Evolutionary conservation across 768 basidiomycete genomes (phyloP), one percentile per base, ranked within the genome.

Genomic region (Lentinula sp.): DNA sequence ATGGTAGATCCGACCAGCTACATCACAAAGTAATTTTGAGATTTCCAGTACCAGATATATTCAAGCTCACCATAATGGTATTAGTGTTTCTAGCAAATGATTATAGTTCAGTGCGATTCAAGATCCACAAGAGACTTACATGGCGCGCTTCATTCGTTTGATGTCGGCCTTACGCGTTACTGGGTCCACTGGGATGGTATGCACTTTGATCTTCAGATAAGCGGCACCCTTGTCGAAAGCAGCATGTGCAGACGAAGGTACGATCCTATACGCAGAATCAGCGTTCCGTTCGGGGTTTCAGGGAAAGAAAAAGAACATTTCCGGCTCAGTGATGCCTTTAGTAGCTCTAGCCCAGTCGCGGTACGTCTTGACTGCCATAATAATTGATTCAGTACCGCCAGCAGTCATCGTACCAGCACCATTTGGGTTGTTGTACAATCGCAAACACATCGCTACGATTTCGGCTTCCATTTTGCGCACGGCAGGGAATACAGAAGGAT

Each of bases 391-490:
- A 0, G 96, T 99, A 6, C 96, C 96, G 13, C 96, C 96, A 0
- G 90, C 90, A 1, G 96, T 99, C 73, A 95, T 98, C 6, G 87
- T 87, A 12, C 96, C 96, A 10, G 93, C 92, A 15, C 93, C 93
- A 53, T 82, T 76, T 1, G 93, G 90, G 64, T 88, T 87, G 68
- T 92, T 87, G 76, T 90, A 98, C 79, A 95, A 79, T 61, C 82
- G 81, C 51, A 96, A 78, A 63, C 87, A 90, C 89, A 94, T 94
- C 9, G 90, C 79, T 48, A 95, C 93, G 32, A 95, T 83, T 68
- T 98, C 95, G 15, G 94, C 91, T 68, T 99, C 96, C 96, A 99
- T 99, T 76, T 96, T 95, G 52, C 96, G 82, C 10, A 97, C 75
- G 0, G 91, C 88, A 1, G 95, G 95, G 74, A 97, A 97, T 48